Base-by-base conservation (phyloP, 2,329 filamentous ascomycete species). In the Fusarium sp. region DNA sequence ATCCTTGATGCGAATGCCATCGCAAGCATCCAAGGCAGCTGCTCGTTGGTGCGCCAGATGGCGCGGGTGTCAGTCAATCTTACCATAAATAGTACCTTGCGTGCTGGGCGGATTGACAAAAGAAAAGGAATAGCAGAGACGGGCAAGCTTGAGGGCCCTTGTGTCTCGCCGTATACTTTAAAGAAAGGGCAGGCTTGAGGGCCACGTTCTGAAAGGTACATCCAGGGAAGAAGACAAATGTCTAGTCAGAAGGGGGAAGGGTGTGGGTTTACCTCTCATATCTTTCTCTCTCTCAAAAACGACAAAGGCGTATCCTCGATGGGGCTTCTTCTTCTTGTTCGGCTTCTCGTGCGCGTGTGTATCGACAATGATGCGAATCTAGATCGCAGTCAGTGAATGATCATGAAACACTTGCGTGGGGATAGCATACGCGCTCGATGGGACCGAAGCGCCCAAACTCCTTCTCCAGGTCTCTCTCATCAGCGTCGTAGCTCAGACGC, bases 251-350 rank as follows among this genome's bases (percentile, higher is more conserved):
- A 83, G 81, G 72, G 64, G 57, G 40, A 54, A 68, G 58, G 56
- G 74, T 85, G 82, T 82, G 81, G 82, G 84, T 84, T 91, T 97
- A 98, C 95, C 95, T 95, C 97, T 97, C 95, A 98, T 98, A 82
- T 98, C 97, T 85, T 96, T 95, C 85, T 98, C 97, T 83, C 94
- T 93, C 85, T 98, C 96, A 82, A 96, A 99, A 64, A 98, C 94
- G 77, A 99, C 93, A 81, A 99, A 99, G 71, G 95, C 97, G 84
- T 99, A 99, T 71, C 97, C 97, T 79, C 93, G 90, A 80, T 97
- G 94, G 60, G 92, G 86, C 86, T 95, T 95, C 81, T 93, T 93
- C 81, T 94, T 92, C 85, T 95, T 95, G 79, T 92, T 93, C 66
- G 88, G 90, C 83, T 89, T 93, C 80, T 90, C 90, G 76, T 89